Evolutionary conservation across 352 stramenopile genomes (phyloP).

Genomic region (Pythium guiyangense): DNA sequence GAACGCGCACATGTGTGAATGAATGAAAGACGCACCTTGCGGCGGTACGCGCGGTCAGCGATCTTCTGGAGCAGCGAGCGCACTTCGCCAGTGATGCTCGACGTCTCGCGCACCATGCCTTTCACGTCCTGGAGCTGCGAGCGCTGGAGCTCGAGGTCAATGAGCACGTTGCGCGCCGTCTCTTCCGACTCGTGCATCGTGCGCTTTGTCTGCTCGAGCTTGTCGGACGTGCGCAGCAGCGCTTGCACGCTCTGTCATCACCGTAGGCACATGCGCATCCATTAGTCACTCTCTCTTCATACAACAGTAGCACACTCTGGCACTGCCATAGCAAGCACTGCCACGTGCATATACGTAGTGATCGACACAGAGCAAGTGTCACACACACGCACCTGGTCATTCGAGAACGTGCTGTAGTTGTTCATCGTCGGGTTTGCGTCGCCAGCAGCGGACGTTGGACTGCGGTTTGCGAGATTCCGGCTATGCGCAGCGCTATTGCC

Average conservation of each 20-base stretch:
- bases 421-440: slow-evolving; percentile 26
- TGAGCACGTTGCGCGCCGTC: slow-evolving; percentile 62
- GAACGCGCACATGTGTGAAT: background rate
- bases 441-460: slow-evolving; percentile 19
- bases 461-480: slow-evolving; percentile 16
- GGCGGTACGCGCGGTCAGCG: slow-evolving; percentile 60
- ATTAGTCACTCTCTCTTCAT: background rate
- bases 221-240: slow-evolving; percentile 68
- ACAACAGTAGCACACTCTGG: too few relatives aligned
- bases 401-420: slow-evolving; percentile 73
- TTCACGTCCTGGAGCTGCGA: slow-evolving; percentile 81
- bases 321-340: background rate
- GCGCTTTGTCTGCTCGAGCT: slow-evolving; percentile 64
- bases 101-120: slow-evolving; percentile 71
- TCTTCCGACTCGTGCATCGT: slow-evolving; percentile 63
- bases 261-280: background rate
- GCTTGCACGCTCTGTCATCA: slow-evolving; percentile 43
- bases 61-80: slow-evolving; percentile 66
- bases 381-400: slow-evolving; percentile 37
- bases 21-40: slow-evolving; percentile 29
- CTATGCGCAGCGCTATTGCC: slow-evolving; percentile 7
- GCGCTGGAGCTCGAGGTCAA: slow-evolving; percentile 76
- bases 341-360: background rate
- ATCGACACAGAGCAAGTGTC: too few relatives aligned
- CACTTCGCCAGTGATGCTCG: slow-evolving; percentile 59